Percentiles rank a stretch among this genome's conserved stretches.
Evolutionary conservation across 257 asterid species (phyloP).

Genomic region (Gardenia jasminoides): DNA sequence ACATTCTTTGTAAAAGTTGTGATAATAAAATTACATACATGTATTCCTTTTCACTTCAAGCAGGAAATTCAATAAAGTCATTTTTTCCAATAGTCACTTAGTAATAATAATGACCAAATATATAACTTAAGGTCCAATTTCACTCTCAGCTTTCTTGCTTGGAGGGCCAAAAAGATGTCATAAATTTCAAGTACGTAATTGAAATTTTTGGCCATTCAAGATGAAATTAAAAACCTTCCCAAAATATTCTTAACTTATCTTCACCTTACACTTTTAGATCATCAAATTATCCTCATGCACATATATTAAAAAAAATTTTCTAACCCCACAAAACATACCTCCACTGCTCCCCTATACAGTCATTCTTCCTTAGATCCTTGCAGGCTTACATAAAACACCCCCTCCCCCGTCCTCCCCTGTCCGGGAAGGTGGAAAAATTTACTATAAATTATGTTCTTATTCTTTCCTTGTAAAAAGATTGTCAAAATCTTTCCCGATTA

Average conservation of each 20-base stretch:
- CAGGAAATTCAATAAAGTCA: no score
- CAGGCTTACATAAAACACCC: not conserved
- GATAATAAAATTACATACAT: no score
- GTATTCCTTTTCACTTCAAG: no score
- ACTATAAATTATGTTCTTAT: not conserved
- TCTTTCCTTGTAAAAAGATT: conserved; percentile 1
- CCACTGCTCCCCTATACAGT: conserved; percentile 27
- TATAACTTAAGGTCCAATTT: no score
- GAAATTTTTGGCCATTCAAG: no score
- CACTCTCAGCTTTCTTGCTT: no score
- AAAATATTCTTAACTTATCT: conserved; percentile 6
- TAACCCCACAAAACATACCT: conserved; percentile 31
- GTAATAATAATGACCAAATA: no score
- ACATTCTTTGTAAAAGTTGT: no score
- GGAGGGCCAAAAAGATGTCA: no score
- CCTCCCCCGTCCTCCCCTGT: not conserved
- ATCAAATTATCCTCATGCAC: conserved; percentile 1
- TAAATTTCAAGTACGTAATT: no score
- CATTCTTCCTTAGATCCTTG: not conserved
- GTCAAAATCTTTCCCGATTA: not conserved
- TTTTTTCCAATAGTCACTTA: no score
- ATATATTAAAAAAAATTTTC: conserved; percentile 2
- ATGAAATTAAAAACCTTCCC: no score
- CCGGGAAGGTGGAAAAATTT: not conserved
- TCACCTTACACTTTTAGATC: not conserved